Evolutionary conservation across 306 rosid genomes (phyloP), one percentile per base, ranked within the genome.

Genomic region (Boehmeria nivea): DNA sequence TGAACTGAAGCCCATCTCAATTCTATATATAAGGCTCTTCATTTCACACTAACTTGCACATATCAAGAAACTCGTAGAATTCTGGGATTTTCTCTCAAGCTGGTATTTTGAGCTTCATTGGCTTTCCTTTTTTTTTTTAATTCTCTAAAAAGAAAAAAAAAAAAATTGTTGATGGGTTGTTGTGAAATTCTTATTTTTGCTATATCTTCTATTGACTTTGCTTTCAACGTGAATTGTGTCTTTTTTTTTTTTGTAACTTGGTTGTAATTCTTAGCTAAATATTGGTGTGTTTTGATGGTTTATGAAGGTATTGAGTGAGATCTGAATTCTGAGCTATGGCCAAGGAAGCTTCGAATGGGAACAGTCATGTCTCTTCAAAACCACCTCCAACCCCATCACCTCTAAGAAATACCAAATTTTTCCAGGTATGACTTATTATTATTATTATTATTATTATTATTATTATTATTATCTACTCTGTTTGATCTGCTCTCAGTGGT

Each of bases 301-400:
- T 70, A 44, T 43, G 59, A 76, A 65, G 76, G 64, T 49, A 23
- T 65, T 49, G 37, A 56, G 42, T 46, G 51, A 55, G 63, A 64
- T 43, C 57, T 75, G 51, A 55, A 59, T 59, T 43, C 57, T 75
- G 53, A 43, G 51, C 3, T 43, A 75, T 75, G 81, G 81, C 81
- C 9, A 75, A 65, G 61, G 70, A 76, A 52, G 61, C 76, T 45
- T 62, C 85, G 13, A 80, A 80, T 59, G 82, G 82, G 64, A 72
- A 64, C 22, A 45, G n/a, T 17, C 45, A 60, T 54, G 64, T 58
- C 18, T 43, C 82, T 39, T 13, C 65, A 44, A 80, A 80, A 31
- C 74, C 79, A 23, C 85, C 85, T 22, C 85, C 85, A 21, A 44
- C 37, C 43, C 85, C 85, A 36, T 80, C 85, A 28, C 85, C 85